phyloP scores from a whole-genome alignment of 345 rosid species.

The Turnera subulata region DNA sequence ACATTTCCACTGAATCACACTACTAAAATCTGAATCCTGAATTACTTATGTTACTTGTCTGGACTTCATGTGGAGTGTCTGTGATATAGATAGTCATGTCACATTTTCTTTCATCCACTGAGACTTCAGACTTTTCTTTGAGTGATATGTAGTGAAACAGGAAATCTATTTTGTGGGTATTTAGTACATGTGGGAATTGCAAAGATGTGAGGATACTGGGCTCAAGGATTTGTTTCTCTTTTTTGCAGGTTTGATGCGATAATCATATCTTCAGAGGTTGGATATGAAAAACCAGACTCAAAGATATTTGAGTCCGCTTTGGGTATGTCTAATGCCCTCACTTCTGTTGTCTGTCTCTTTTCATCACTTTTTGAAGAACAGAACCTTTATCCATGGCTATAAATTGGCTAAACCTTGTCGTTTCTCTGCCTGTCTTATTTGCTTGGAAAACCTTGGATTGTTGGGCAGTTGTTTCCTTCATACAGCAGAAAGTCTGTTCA shows the following conservation, averaged over 20 bases:
- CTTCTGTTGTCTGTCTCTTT: no score
- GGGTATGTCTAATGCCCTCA: conserved; percentile 37
- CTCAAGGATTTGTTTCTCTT: neutral
- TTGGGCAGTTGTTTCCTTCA: neutral
- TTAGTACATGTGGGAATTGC: neutral
- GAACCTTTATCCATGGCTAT: no score
- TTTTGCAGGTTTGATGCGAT: conserved; percentile 72
- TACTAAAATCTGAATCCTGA: no score
- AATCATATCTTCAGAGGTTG: conserved; percentile 76
- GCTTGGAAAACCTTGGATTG: neutral
- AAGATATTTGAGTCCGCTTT: conserved; percentile 66
- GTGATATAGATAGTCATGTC: no score
- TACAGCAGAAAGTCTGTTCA: neutral
- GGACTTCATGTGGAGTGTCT: no score
- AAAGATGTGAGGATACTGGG: neutral
- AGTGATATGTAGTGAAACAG: neutral
- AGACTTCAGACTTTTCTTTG: neutral
- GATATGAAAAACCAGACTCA: conserved; percentile 78
- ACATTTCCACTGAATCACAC: no score
- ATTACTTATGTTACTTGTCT: no score
- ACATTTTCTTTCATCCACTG: neutral
- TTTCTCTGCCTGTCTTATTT: neutral
- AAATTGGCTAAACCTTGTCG: no score
- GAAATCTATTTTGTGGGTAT: neutral
- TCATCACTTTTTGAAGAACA: no score